phyloP scores from a whole-genome alignment of 2,329 filamentous ascomycete species.

The Cytospora mali region DNA sequence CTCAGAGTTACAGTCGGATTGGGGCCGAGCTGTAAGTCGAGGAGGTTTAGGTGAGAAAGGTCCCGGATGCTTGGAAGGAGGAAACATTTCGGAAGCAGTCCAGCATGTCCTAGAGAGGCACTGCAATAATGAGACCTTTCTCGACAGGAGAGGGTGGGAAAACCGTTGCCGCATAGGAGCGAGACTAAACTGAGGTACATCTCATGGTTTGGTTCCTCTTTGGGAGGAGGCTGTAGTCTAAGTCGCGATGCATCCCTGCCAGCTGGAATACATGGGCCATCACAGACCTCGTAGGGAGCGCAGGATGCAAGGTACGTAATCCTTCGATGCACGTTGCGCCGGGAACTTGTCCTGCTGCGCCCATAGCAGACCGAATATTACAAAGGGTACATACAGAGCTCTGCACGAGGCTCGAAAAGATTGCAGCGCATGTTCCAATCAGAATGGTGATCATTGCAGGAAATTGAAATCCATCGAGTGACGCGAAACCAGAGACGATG shows the following conservation, averaged over 20 bases:
- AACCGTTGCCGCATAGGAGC: conserved; percentile 23
- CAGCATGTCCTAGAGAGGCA: conserved; percentile 40
- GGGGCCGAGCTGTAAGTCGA: conserved; percentile 34
- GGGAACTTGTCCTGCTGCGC: conserved; percentile 10
- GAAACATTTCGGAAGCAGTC: conserved; percentile 39
- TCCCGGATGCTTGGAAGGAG: conserved; percentile 42
- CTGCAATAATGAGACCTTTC: conserved; percentile 46
- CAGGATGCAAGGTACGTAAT: conserved; percentile 33
- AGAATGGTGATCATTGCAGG: conserved; percentile 16
- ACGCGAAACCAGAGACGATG: conserved; percentile 22
- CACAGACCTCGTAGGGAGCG: conserved; percentile 21
- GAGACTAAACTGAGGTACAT: conserved; percentile 25
- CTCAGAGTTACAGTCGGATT: conserved; percentile 37
- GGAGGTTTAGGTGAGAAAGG: conserved; percentile 36
- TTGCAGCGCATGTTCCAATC: conserved; percentile 17
- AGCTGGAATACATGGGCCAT: conserved; percentile 33
- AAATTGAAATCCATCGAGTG: conserved; percentile 12
- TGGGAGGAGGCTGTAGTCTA: conserved; percentile 34
- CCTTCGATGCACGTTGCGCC: conserved; percentile 21
- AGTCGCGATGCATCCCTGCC: conserved; percentile 31
- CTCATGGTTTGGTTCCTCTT: conserved; percentile 25
- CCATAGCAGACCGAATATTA: background rate
- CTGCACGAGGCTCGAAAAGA: conserved; percentile 7
- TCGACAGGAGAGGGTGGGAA: conserved; percentile 34
- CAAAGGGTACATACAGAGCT: conserved; percentile 2